These are phyloP conservation scores for Geosiphon pyriformis DNA, from an alignment of 192 early-diverging fungal species.

Conservation along the genomic window DNA sequence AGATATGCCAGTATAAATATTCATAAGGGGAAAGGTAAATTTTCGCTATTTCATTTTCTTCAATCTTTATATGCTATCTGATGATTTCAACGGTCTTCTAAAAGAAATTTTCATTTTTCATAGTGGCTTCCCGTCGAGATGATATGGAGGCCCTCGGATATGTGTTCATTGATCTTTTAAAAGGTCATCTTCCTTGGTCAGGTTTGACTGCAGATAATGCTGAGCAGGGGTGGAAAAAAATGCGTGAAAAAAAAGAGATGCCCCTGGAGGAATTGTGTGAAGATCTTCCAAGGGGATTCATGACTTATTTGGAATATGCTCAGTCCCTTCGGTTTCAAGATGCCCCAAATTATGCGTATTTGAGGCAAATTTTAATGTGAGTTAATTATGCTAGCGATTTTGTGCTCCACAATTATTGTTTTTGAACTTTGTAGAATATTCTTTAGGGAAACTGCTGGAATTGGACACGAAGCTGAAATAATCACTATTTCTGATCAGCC, in stretches of 20 bases:
- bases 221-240: slow-evolving; percentile 81
- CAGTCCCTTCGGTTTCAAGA: slow-evolving; percentile 70
- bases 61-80: background rate
- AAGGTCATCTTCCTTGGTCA: slow-evolving; percentile 78
- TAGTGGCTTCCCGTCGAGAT: slow-evolving; percentile 77
- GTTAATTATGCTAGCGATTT: background rate
- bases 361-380: slow-evolving; percentile 38
- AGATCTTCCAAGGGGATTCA: slow-evolving; percentile 68
- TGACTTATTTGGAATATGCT: slow-evolving; percentile 63
- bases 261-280: slow-evolving; percentile 73
- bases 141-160: slow-evolving; percentile 83
- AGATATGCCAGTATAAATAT: slow-evolving; percentile 82
- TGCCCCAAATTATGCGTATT: slow-evolving; percentile 72
- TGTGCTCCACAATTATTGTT: background rate
- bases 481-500: too few relatives aligned
- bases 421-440: background rate
- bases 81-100: background rate
- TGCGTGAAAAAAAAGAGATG: slow-evolving; percentile 74
- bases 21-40: slow-evolving; percentile 68
- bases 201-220: slow-evolving; percentile 78
- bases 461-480: slow-evolving; percentile 9
- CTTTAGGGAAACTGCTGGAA: slow-evolving; percentile 1
- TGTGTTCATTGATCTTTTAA: slow-evolving; percentile 72
- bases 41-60: background rate
- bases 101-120: slow-evolving; percentile 1